Conservation (phyloP, 1,284 basidiomycete genomes). For the Filobasidium uniguttulatum region DNA sequence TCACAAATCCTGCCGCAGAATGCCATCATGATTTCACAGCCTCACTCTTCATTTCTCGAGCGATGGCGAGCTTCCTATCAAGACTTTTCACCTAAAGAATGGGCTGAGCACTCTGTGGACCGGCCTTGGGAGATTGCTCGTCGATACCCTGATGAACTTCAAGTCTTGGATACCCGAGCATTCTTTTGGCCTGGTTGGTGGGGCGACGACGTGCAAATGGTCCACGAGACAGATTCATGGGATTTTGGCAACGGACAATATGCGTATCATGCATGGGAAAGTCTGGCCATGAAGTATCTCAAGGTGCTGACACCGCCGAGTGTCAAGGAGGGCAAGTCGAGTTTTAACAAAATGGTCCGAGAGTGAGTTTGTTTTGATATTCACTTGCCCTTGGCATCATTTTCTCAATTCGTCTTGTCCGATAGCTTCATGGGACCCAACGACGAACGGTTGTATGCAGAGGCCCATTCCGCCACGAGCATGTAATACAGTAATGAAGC, state of each 20-base stretch:
- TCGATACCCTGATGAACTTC: conserved; percentile 35
- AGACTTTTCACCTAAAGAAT: conserved; percentile 32
- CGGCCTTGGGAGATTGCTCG: conserved; percentile 37
- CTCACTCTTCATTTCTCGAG: conserved; percentile 36
- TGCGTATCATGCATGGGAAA: conserved; percentile 40
- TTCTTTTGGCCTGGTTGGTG: conserved; percentile 43
- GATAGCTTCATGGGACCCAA: conserved; percentile 10
- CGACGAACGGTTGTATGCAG: conserved; percentile 7
- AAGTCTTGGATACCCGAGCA: conserved; percentile 37
- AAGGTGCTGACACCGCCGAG: conserved; percentile 24
- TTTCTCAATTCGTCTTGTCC: neutral
- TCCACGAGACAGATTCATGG: conserved; percentile 28
- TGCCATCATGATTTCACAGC: conserved; percentile 39
- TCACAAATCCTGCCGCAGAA: conserved; percentile 29
- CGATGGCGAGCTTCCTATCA: conserved; percentile 37
- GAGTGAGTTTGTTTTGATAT: conserved; percentile 22
- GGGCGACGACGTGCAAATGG: conserved; percentile 28
- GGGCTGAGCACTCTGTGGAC: conserved; percentile 37
- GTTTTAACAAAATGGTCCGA: conserved; percentile 33
- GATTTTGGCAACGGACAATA: conserved; percentile 34
- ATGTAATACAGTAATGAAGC: too few species aligned
- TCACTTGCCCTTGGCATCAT: neutral
- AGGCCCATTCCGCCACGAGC: too few species aligned
- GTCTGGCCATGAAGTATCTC: conserved; percentile 34
- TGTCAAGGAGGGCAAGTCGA: conserved; percentile 29